Percentiles rank a stretch among this genome's conserved stretches.
These are phyloP conservation scores for Monilinia fructicola DNA, from an alignment of 2,329 filamentous ascomycete species.

Conservation along the genomic window DNA sequence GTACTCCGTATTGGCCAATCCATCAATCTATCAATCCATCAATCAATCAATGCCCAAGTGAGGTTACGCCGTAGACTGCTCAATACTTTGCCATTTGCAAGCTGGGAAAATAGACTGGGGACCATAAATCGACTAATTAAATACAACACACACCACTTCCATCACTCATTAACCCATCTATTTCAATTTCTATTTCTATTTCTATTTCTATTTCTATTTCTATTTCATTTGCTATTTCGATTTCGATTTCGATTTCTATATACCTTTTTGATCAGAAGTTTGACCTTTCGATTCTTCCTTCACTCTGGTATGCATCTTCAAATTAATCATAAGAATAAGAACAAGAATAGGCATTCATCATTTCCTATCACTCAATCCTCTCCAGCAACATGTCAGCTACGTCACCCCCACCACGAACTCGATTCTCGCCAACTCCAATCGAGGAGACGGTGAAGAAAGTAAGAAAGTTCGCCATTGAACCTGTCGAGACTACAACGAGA, in stretches of 20 bases:
- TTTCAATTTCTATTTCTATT: too few relatives aligned
- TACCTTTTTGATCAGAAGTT: slow-evolving; percentile 10
- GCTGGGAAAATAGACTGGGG: too few relatives aligned
- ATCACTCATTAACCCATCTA: neutral
- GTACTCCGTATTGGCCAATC: neutral
- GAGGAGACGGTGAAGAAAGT: slow-evolving; percentile 42
- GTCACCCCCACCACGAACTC: slow-evolving; percentile 36
- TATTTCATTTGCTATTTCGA: neutral
- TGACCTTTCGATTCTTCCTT: neutral
- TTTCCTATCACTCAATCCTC: slow-evolving; percentile 18
- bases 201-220: neutral
- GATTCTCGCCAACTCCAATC: slow-evolving; percentile 41
- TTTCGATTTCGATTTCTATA: neutral
- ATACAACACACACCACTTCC: neutral
- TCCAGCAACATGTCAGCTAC: slow-evolving; percentile 34
- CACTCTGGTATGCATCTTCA: slow-evolving; percentile 24
- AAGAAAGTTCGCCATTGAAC: slow-evolving; percentile 45
- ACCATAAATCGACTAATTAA: slow-evolving; percentile 1
- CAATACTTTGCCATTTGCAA: neutral
- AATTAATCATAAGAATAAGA: slow-evolving; percentile 15
- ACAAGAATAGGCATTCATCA: slow-evolving; percentile 20
- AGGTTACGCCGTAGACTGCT: neutral
- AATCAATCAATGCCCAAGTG: neutral
- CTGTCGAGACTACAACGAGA: slow-evolving; percentile 46
- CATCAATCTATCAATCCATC: neutral